These are phyloP conservation scores for Actinidia arguta DNA, from an alignment of 179 eudicot species.

Conservation along the genomic window DNA sequence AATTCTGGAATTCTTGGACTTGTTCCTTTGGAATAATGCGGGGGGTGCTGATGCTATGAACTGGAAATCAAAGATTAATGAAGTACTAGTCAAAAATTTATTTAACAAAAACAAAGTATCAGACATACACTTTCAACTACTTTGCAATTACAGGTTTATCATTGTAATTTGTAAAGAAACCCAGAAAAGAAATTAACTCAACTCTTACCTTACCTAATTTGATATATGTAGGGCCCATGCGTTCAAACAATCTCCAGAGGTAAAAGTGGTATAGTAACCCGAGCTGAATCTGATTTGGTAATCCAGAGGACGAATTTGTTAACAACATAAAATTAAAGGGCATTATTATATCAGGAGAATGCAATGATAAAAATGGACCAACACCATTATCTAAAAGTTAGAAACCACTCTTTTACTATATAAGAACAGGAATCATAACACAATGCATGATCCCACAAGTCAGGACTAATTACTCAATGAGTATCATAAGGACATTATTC, in stretches of 20 bases:
- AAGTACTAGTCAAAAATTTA: conserved; percentile 16
- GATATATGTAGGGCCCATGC: conserved; percentile 96
- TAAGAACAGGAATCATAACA: not conserved
- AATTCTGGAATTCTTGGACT: conserved; percentile 93
- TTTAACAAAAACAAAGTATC: not conserved
- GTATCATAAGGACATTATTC: too few species aligned
- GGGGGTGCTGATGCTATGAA: conserved; percentile 98
- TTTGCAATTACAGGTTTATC: not conserved
- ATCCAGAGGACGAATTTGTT: conserved; percentile 63
- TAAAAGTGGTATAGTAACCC: conserved; percentile 84
- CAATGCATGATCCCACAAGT: not conserved
- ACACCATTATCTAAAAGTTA: too few species aligned
- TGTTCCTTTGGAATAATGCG: conserved; percentile 90
- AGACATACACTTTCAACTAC: not conserved
- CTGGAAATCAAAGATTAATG: conserved; percentile 43
- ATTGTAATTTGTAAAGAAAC: not conserved
- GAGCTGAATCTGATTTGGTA: conserved; percentile 79
- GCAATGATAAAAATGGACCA: too few species aligned
- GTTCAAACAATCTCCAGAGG: conserved; percentile 91
- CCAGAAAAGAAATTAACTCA: conserved; percentile 6
- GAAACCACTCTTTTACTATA: not conserved
- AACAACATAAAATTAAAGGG: conserved; percentile 49
- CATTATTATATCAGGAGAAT: not conserved
- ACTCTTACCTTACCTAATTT: conserved; percentile 95
- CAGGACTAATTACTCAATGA: too few species aligned